A percentile compares a stretch with the other conserved stretches of the same genome.
Evolutionary conservation across 352 stramenopile species (phyloP).

Genomic region (Pilasporangium apinafurcum): DNA sequence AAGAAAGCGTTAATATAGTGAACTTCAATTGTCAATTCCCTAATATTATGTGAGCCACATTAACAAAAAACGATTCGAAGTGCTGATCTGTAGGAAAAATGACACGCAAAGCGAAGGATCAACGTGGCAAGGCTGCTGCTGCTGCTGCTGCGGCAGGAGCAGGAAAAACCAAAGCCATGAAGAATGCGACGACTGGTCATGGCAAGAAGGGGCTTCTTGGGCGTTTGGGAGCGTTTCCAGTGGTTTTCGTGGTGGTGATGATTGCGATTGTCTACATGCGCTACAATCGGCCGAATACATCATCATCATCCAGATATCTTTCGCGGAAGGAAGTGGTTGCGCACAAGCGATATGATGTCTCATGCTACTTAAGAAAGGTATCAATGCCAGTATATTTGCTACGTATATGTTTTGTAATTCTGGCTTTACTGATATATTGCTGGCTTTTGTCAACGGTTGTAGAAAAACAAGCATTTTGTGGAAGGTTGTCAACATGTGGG

Average conservation of each 20-base stretch:
- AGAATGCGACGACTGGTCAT: background rate
- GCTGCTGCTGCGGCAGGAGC: background rate
- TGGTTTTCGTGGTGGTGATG: slow-evolving; percentile 3
- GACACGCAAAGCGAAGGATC: slow-evolving; percentile 9
- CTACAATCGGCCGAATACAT: slow-evolving; percentile 16
- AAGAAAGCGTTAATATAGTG: no score
- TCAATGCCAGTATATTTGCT: background rate
- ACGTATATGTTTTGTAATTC: background rate
- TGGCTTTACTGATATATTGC: background rate
- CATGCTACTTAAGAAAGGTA: slow-evolving; percentile 42
- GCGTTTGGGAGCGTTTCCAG: no score
- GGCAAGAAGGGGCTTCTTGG: no score
- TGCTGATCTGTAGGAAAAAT: background rate
- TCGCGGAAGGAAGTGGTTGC: slow-evolving; percentile 23
- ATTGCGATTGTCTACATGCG: slow-evolving; percentile 2
- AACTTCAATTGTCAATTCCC: no score
- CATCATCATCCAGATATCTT: slow-evolving; percentile 4
- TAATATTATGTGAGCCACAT: background rate
- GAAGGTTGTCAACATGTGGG: slow-evolving; percentile 58
- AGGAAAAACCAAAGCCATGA: slow-evolving; percentile 1
- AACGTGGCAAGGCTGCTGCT: slow-evolving; percentile 1
- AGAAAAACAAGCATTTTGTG: slow-evolving; percentile 43
- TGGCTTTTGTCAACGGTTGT: background rate
- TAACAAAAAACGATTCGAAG: background rate
- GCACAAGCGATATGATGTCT: slow-evolving; percentile 48